These are phyloP conservation scores for Solanum acaule DNA, from an alignment of 257 asterid species.

Conservation along the genomic window DNA sequence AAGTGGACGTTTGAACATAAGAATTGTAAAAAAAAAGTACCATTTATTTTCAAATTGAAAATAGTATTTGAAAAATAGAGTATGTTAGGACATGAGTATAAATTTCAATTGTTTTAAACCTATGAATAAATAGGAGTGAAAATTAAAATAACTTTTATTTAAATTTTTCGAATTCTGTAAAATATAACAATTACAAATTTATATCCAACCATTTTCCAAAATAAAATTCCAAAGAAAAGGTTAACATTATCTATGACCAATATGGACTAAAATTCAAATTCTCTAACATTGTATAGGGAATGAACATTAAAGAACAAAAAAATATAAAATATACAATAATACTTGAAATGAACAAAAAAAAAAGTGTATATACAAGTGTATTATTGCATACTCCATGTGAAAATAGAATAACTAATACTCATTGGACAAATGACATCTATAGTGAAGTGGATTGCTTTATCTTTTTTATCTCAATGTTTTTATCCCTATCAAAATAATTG, in stretches of 20 bases:
- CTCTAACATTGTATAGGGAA: neutral
- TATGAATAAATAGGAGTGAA: neutral
- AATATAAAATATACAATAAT: neutral
- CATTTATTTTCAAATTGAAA: neutral
- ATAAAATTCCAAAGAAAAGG: neutral
- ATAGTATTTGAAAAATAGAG: neutral
- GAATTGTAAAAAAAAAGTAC: neutral
- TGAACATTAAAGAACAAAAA: neutral
- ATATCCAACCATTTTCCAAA: neutral
- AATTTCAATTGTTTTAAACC: too few species aligned
- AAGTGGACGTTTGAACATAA: neutral
- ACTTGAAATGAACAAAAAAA: neutral
- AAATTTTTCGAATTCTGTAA: too few species aligned
- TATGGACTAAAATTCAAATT: neutral
- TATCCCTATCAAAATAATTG: neutral
- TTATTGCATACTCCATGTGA: neutral
- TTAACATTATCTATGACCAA: neutral
- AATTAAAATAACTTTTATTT: too few species aligned
- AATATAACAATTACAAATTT: too few species aligned
- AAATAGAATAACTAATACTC: neutral
- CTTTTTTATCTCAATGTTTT: neutral
- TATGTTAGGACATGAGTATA: neutral
- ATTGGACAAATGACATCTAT: neutral
- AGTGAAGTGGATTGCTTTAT: neutral
- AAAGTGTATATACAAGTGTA: neutral